These are phyloP conservation scores for Nannochloropsis gaditana DNA, from an alignment of 108 stramenopile species.

Conservation along the genomic window DNA sequence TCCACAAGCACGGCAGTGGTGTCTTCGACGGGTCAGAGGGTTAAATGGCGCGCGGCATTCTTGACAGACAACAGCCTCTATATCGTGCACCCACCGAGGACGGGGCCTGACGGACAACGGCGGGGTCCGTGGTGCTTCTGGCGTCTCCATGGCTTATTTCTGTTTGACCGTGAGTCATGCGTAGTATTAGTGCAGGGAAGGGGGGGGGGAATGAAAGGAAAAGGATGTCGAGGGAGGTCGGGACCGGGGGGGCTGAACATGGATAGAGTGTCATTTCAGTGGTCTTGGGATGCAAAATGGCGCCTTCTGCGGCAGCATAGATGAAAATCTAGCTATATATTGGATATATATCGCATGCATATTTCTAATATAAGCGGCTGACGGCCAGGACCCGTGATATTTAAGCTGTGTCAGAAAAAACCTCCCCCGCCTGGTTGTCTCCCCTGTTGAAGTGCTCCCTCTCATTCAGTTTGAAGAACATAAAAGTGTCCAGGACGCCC, in stretches of 20 bases:
- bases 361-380: no score
- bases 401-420: no score
- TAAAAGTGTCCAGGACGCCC: no score
- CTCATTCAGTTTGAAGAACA: no score
- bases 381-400: no score
- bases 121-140: neutral
- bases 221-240: neutral
- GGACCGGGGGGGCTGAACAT: neutral
- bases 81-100: neutral
- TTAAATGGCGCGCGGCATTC: neutral
- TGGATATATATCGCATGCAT: no score
- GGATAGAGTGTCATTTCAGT: neutral
- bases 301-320: no score
- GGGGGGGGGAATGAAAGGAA: no score
- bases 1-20: conserved; percentile 51
- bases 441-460: no score
- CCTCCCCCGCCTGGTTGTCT: no score
- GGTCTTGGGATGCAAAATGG: neutral
- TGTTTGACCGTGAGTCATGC: neutral
- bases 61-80: neutral
- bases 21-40: conserved; percentile 28
- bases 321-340: no score
- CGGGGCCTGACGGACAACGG: neutral
- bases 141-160: neutral
- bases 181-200: neutral